Base-by-base conservation (phyloP, 345 rosid genomes). In the Lepidium didymum region DNA sequence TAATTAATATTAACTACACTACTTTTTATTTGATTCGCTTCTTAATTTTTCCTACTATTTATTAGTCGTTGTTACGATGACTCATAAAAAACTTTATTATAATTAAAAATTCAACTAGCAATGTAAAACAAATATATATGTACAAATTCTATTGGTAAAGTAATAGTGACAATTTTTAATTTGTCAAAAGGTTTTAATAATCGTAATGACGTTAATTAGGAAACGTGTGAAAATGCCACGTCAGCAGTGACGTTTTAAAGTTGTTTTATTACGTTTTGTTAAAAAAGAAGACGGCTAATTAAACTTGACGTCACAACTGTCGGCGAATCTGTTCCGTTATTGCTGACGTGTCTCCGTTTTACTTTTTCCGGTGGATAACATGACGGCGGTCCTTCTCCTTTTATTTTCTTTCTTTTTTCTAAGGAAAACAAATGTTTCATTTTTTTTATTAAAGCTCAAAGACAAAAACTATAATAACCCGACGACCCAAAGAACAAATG, bases 281-380 rank as follows among this genome's bases (percentile, higher is more conserved):
- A 41, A 58, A 38, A 55, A 38, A 45, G 55, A 57, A 65, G 77
- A 5, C 62, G 62, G 56, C 67, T 59, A 55, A 57, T 59, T 42
- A 66, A 43, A 23, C 77, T 75, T 75, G 53, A 62, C 69, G 74
- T 54, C 68, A 45, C 69, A 75, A 75, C 69, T 75, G 74, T 68
- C 78, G 74, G 74, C 53, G 74, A 66, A 27, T 73, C 54, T 52
- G 16, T 8, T 4, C 77, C 15, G 67, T 73, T 21, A 50, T 42
- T 37, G 60, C 10, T 42, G 55, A 73, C 60, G 61, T 65, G 67
- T 44, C 67, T 51, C 70, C 49, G 56, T 73, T 65, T 10, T 42
- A 13, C 47, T 34, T 66, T 66, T 19, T 15, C 51, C 58, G 37
- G 58, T 47, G 9, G 60, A 12, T 41, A 41, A 50, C 56, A 58